These are phyloP conservation scores for Argentina anserina DNA, from an alignment of 306 rosid genomes.

Conservation along the genomic window DNA sequence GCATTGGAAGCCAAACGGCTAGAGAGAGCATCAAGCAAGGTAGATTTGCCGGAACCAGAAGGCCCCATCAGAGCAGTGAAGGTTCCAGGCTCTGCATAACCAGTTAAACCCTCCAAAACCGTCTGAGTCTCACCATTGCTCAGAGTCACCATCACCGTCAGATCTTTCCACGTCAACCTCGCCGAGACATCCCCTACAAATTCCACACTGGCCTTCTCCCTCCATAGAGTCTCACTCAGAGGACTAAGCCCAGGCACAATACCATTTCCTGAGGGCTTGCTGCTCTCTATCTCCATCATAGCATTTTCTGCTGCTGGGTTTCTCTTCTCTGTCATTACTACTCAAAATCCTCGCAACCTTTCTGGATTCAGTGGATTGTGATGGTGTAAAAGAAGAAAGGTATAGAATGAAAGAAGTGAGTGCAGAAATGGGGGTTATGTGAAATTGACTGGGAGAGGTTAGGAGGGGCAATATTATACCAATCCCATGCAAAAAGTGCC, in stretches of 20 bases:
- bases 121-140: constrained; percentile 78
- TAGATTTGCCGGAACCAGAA: constrained; percentile 94
- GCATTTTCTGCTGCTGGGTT: constrained; percentile 25
- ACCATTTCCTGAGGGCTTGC: constrained; percentile 46
- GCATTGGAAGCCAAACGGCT: constrained; percentile 93
- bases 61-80: constrained; percentile 98
- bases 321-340: constrained; percentile 9
- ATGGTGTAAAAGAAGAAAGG: constrained; percentile 4
- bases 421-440: constrained; percentile 43
- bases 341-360: background rate
- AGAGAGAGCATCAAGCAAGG: constrained; percentile 90
- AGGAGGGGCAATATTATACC: background rate
- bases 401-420: constrained; percentile 43
- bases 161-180: constrained; percentile 92
- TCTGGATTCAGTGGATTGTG: background rate
- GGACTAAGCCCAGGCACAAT: constrained; percentile 56
- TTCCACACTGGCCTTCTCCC: constrained; percentile 60
- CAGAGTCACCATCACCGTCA: constrained; percentile 81
- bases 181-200: constrained; percentile 84
- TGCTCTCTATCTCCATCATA: constrained; percentile 72
- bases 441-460: constrained; percentile 47
- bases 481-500: constrained; percentile 51
- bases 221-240: constrained; percentile 89
- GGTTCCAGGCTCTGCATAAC: constrained; percentile 92
- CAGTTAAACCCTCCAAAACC: constrained; percentile 77